Base-by-base conservation (phyloP, 2,329 filamentous ascomycete species). In the Epicoccum sorghinum region DNA sequence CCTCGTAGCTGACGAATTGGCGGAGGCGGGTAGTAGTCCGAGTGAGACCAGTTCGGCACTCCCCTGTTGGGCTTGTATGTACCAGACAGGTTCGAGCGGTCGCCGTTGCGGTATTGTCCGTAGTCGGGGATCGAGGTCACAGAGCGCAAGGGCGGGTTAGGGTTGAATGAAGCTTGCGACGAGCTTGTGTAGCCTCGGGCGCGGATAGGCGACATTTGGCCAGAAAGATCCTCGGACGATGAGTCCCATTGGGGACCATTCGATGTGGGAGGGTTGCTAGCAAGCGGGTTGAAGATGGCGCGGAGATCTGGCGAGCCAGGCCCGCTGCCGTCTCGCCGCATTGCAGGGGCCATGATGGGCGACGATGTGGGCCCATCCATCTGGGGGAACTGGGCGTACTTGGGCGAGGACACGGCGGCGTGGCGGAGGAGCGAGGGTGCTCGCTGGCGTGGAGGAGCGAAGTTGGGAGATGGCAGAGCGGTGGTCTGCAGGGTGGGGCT, bases 351-450 rank as follows among this genome's bases (percentile, higher is more conserved):
- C 29, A 65, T 60, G 24, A 64, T 68, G 5, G 71, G 70, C 1
- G 72, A 73, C 18, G 59, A 49, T 9, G 61, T 39, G 4, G 60
- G 38, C 10, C 64, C 65, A 7, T 62, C 66, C 22, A 59, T 44
- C 25, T 59, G 60, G 3, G 65, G 58, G 37, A 56, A 61, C 4
- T 60, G 62, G 47, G 59, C 60, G 52, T 66, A 64, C 32, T 67
- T 62, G n/a, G 70, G 64, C 35, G 69, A 67, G 25, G 68, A 62
- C 4, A 67, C 57, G 5, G 66, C 65, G 36, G 69, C 62, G 60
- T 71, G 68, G 47, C 74, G 71, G 49, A 79, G 70, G 27, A 75
- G 71, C 10, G 75, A 72, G 14, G 78, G 72, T 1, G 77, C 75
- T 29, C 74, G 70, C 57, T 76, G 75, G 23, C 78, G 72, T 24